Base-by-base conservation (phyloP, 495 filamentous ascomycete species). In the Aspergillus sclerotioniger region DNA sequence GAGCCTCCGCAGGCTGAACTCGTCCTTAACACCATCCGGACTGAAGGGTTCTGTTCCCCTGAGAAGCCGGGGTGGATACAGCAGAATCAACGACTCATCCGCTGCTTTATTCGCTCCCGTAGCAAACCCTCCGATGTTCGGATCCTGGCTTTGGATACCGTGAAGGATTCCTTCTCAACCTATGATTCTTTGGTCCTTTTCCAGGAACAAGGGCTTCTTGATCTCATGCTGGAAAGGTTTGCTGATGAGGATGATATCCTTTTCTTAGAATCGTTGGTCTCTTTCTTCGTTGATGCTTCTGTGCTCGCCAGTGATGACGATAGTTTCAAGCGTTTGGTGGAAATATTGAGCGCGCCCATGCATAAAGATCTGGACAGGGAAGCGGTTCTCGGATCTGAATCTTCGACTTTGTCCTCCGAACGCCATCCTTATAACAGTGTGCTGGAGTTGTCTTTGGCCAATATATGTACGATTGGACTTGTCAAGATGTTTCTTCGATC, bases 91-190 rank as follows among this genome's bases (percentile, higher is more conserved):
- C 72, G 79, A 8, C 72, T 94, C 1, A 74, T 91, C 49, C 76
- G 82, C 25, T 77, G 81, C 10, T 87, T 96, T 61, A 82, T 92
- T 51, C 81, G 79, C 35, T 80, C 88, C 61, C 79, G 75, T 12
- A 78, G 67, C 51, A 84, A 90, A 48, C 78, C 84, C 21, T 80
- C 86, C 1, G 78, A 84, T 39, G 82, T 91, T 55, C 87, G 91
- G 15, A 74, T 90, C 10, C 75, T 82, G 19, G 87, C 89, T 35
- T 68, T 93, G 47, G 82, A 87, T 57, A 81, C 81, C 1, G 69
- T 95, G 35, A 84, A 83, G 44, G 88, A 91, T 51, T 83, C 74
- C 16, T 68, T 89, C 12, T 86, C 85, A 59, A 80, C 81, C 28
- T 69, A 77, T 37, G 75, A 78, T 13, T 59, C 65, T 29, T 50